These are phyloP conservation scores for Mortierella sp. DNA, from an alignment of 371 early-diverging fungal genomes.

Conservation along the genomic window DNA sequence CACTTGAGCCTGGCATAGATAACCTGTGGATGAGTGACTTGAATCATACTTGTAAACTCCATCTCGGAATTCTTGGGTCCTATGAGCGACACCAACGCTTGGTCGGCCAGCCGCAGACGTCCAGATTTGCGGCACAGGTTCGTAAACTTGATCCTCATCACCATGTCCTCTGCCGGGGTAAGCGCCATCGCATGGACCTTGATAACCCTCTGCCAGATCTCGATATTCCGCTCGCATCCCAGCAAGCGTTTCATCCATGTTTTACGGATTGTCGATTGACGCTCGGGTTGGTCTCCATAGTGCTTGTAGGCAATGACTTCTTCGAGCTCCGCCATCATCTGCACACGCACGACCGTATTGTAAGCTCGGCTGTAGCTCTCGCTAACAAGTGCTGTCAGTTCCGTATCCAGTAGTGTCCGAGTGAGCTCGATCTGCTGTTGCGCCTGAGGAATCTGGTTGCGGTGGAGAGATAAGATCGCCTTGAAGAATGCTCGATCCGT, in stretches of 20 bases:
- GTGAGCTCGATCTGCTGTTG: slow-evolving; percentile 84
- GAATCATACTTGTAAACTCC: slow-evolving; percentile 35
- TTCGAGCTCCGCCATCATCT: slow-evolving; percentile 97
- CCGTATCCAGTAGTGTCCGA: slow-evolving; percentile 89
- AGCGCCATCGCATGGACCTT: slow-evolving; percentile 92
- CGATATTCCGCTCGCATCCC: slow-evolving; percentile 95
- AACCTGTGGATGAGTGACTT: slow-evolving; percentile 77
- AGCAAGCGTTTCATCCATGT: slow-evolving; percentile 92
- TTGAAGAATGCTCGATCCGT: slow-evolving; percentile 83
- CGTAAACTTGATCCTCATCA: slow-evolving; percentile 96
- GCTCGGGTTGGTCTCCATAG: slow-evolving; percentile 81
- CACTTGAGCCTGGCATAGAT: slow-evolving; percentile 96
- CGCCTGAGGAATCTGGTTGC: slow-evolving; percentile 83
- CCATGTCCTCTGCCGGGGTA: slow-evolving; percentile 92
- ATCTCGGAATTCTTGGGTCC: slow-evolving; percentile 53
- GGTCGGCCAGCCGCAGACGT: slow-evolving; percentile 85
- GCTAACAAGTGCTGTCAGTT: slow-evolving; percentile 91
- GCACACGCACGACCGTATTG: slow-evolving; percentile 85
- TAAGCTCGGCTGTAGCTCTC: slow-evolving; percentile 98
- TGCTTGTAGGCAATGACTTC: slow-evolving; percentile 95
- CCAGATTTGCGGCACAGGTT: slow-evolving; percentile 95
- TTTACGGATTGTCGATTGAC: slow-evolving; percentile 83
- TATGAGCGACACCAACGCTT: slow-evolving; percentile 79
- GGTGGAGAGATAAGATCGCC: slow-evolving; percentile 89
- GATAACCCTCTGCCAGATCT: slow-evolving; percentile 96